Conservation (phyloP, 495 filamentous ascomycete species). For the Evernia prunastri region DNA sequence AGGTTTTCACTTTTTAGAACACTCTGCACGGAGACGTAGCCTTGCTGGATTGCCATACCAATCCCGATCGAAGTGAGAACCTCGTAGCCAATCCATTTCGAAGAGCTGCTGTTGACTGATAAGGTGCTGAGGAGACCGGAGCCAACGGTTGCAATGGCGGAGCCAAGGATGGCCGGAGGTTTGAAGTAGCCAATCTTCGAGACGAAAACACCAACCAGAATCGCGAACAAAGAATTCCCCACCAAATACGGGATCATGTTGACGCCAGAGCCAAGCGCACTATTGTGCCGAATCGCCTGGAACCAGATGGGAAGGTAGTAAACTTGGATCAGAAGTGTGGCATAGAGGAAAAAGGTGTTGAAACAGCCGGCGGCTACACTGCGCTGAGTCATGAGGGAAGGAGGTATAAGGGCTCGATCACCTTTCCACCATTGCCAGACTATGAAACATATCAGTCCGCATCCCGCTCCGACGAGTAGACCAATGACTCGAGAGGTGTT, state of each 20-base stretch:
- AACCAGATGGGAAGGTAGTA: slow-evolving; percentile 8
- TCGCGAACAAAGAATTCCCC: background rate
- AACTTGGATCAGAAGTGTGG: background rate
- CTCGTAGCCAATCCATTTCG: slow-evolving; percentile 55
- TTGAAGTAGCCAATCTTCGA: slow-evolving; percentile 21
- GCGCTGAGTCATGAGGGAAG: background rate
- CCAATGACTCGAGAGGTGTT: background rate
- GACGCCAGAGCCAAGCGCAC: background rate
- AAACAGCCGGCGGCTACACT: background rate
- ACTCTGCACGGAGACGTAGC: slow-evolving; percentile 37
- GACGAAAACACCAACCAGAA: slow-evolving; percentile 10
- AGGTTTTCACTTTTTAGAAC: slow-evolving; percentile 19
- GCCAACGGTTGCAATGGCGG: slow-evolving; percentile 12
- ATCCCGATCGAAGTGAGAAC: slow-evolving; percentile 35
- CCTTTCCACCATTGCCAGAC: slow-evolving; percentile 20
- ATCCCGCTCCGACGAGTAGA: background rate
- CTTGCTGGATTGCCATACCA: slow-evolving; percentile 18
- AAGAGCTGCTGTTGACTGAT: slow-evolving; percentile 35
- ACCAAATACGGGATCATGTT: background rate
- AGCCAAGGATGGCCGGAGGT: slow-evolving; percentile 15
- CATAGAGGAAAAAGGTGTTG: slow-evolving; percentile 1
- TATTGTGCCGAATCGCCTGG: background rate
- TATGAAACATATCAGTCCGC: background rate
- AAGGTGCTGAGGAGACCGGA: slow-evolving; percentile 52
- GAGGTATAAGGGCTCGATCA: background rate